Evolutionary conservation across 2,329 filamentous ascomycete species (phyloP).

Genomic region (Monilinia laxa): DNA sequence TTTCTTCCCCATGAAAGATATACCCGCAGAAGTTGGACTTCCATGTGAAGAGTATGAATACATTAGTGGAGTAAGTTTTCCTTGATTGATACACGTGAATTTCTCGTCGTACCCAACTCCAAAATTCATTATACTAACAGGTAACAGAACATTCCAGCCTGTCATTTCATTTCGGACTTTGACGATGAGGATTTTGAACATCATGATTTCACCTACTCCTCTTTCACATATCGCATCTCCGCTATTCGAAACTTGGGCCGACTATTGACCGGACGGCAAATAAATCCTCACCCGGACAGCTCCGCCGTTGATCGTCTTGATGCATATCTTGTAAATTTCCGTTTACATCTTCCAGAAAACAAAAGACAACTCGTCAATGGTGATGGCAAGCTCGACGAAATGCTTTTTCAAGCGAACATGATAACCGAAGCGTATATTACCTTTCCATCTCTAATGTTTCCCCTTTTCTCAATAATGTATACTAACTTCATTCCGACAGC

Average conservation of each 20-base stretch:
- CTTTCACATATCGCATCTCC: constrained; percentile 81
- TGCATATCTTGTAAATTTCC: constrained; percentile 67
- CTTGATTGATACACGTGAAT: background rate
- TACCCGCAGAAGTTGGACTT: constrained; percentile 66
- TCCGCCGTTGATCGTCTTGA: constrained; percentile 56
- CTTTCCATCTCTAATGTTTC: background rate
- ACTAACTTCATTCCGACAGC: constrained; percentile 37
- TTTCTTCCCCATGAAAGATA: constrained; percentile 66
- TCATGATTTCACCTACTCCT: constrained; percentile 72
- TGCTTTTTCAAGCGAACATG: constrained; percentile 90
- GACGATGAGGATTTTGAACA: constrained; percentile 67
- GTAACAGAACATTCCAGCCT: constrained; percentile 55
- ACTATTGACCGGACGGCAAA: constrained; percentile 61
- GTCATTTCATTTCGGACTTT: constrained; percentile 69
- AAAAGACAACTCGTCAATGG: constrained; percentile 70
- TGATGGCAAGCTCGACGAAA: constrained; percentile 75
- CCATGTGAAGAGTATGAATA: constrained; percentile 84
- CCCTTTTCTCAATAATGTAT: background rate
- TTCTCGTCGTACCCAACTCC: background rate
- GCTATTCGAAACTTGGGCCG: constrained; percentile 75
- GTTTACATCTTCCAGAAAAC: constrained; percentile 69
- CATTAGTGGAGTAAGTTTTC: constrained; percentile 49
- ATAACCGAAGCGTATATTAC: constrained; percentile 53
- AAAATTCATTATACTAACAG: constrained; percentile 31
- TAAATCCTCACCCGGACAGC: constrained; percentile 48